Evolutionary conservation across 129 eudicot genomes (phyloP).

Genomic region (Saussurea involucrata): DNA sequence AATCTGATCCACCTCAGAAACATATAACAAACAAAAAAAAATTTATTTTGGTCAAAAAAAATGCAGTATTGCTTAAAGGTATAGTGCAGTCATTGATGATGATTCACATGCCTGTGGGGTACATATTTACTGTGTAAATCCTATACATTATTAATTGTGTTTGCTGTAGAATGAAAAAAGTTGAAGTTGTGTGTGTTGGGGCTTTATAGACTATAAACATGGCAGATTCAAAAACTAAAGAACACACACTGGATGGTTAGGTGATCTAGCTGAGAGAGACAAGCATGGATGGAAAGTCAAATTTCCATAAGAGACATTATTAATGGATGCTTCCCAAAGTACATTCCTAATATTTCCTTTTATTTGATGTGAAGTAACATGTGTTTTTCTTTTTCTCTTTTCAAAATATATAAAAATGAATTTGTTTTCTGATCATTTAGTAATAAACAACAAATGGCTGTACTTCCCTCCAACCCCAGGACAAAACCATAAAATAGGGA

Average conservation of each 20-base stretch:
- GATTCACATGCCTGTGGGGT: constrained; percentile 41
- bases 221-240: constrained; percentile 10
- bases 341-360: constrained; percentile 36
- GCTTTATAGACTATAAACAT: constrained; percentile 24
- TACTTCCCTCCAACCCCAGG: constrained; percentile 23
- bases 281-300: constrained; percentile 34
- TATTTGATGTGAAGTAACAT: constrained; percentile 33
- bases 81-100: constrained; percentile 32
- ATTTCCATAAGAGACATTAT: constrained; percentile 24
- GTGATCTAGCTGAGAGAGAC: constrained; percentile 20
- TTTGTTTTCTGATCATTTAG: background rate
- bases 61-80: constrained; percentile 10
- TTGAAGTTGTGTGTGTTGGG: constrained; percentile 23
- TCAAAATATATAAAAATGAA: background rate
- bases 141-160: constrained; percentile 33
- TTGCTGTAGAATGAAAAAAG: constrained; percentile 30
- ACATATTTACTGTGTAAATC: constrained; percentile 27
- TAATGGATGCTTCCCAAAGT: constrained; percentile 37
- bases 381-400: constrained; percentile 3
- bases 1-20: background rate
- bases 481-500: constrained; percentile 9
- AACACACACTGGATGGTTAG: constrained; percentile 15
- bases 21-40: background rate
- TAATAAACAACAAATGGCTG: constrained; percentile 7
- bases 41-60: background rate